A percentile compares a stretch with the other conserved stretches of the same genome.
Evolutionary conservation across 305 asterid genomes (phyloP).

Genomic region (Plantago lanceolata): DNA sequence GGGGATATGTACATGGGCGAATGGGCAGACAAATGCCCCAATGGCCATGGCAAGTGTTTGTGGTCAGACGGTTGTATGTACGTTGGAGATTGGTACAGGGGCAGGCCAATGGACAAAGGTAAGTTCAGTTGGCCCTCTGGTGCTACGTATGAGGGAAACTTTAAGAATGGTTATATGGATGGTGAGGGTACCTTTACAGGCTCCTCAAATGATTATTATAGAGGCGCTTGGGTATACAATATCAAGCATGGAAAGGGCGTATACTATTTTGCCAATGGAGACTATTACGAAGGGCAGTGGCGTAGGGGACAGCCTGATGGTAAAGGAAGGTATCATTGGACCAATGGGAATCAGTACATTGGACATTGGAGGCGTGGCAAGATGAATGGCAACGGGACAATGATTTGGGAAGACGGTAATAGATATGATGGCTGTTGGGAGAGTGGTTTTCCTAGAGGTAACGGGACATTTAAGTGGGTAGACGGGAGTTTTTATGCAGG

Average conservation of each 20-base stretch:
- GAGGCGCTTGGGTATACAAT: slow-evolving; percentile 66
- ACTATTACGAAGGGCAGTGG: slow-evolving; percentile 72
- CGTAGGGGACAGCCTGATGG: slow-evolving; percentile 61
- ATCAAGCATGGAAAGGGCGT: slow-evolving; percentile 66
- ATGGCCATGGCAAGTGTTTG: slow-evolving; percentile 72
- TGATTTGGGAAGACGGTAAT: slow-evolving; percentile 73
- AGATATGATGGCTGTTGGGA: slow-evolving; percentile 79
- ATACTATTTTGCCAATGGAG: slow-evolving; percentile 63
- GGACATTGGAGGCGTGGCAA: slow-evolving; percentile 78
- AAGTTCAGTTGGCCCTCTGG: slow-evolving; percentile 94
- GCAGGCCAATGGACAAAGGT: slow-evolving; percentile 63
- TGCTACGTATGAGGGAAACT: slow-evolving; percentile 83
- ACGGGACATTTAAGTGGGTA: slow-evolving; percentile 68
- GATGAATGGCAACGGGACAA: slow-evolving; percentile 71
- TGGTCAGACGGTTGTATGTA: slow-evolving; percentile 95
- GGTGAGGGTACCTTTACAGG: slow-evolving; percentile 85
- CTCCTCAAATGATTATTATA: slow-evolving; percentile 53
- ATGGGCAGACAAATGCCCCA: slow-evolving; percentile 61
- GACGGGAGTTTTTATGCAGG: slow-evolving; percentile 91
- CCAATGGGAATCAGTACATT: slow-evolving; percentile 62
- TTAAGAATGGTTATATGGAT: slow-evolving; percentile 74
- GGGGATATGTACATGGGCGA: slow-evolving; percentile 79
- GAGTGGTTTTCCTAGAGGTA: slow-evolving; percentile 74
- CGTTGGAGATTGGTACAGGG: slow-evolving; percentile 69
- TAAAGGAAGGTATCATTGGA: slow-evolving; percentile 78